phyloP scores from a whole-genome alignment of 768 basidiomycete species.

The Trametes cinnabarina region DNA sequence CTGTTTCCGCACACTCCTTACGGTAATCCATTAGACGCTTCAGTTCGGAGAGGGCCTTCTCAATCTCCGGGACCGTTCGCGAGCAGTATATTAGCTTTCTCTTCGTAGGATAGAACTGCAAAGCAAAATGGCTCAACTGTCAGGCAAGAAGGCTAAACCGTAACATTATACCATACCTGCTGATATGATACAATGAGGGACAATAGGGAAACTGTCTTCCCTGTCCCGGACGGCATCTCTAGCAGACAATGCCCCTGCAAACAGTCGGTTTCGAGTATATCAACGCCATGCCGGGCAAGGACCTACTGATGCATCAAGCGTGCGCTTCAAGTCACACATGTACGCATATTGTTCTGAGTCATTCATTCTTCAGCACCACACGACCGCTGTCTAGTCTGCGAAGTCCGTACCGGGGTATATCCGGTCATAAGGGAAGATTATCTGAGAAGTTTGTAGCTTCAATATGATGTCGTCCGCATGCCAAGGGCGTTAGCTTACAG shows the following conservation, averaged over 20 bases:
- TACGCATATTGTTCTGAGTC: constrained; percentile 95
- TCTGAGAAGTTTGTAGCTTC: constrained; percentile 39
- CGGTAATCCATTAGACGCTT: constrained; percentile 93
- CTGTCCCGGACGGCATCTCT: constrained; percentile 99
- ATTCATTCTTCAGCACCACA: not conserved
- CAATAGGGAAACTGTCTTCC: constrained; percentile 95
- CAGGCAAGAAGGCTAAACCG: no score
- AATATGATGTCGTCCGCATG: not conserved
- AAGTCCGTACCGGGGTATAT: constrained; percentile 84
- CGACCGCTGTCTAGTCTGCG: not conserved
- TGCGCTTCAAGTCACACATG: constrained; percentile 97
- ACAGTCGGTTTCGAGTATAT: not conserved
- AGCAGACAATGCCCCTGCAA: constrained; percentile 95
- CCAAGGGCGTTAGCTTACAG: no score
- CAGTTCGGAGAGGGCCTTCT: constrained; percentile 94
- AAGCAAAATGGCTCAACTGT: not conserved
- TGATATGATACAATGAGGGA: constrained; percentile 98
- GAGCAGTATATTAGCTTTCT: constrained; percentile 98
- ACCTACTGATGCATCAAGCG: constrained; percentile 87
- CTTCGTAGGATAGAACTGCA: constrained; percentile 85
- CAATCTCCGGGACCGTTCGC: constrained; percentile 98
- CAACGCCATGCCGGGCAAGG: not conserved
- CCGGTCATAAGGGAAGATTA: constrained; percentile 90
- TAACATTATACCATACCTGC: constrained; percentile 51
- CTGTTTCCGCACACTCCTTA: constrained; percentile 64